Evolutionary conservation across 2,329 filamentous ascomycete species (phyloP).

Genomic region (Fusarium concolor): DNA sequence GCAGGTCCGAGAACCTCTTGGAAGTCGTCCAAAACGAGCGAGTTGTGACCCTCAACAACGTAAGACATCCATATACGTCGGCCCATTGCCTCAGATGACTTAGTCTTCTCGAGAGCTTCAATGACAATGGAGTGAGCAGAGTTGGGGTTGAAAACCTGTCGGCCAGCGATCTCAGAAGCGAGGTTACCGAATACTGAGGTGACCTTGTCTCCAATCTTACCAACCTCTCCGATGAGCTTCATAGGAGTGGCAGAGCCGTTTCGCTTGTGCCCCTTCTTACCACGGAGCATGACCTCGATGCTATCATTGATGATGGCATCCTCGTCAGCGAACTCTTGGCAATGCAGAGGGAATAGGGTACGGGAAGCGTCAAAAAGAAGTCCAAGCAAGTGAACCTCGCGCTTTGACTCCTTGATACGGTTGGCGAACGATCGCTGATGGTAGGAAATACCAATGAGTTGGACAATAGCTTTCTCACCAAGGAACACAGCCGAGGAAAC

Average conservation of each 20-base stretch:
- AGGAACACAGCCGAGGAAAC: conserved; percentile 78
- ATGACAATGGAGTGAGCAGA: conserved; percentile 90
- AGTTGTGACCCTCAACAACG: conserved; percentile 87
- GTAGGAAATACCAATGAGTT: conserved; percentile 86
- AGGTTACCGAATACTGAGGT: conserved; percentile 94
- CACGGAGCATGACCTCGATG: conserved; percentile 74
- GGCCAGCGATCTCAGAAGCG: conserved; percentile 93
- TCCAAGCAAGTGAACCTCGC: conserved; percentile 82
- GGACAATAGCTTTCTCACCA: conserved; percentile 81
- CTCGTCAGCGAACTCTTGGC: conserved; percentile 88
- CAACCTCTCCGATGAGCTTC: conserved; percentile 80
- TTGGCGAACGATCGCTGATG: conserved; percentile 86
- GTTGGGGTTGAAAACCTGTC: conserved; percentile 93
- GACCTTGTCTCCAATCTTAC: conserved; percentile 90
- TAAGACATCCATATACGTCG: conserved; percentile 98
- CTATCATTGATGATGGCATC: conserved; percentile 92
- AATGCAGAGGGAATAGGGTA: conserved; percentile 91
- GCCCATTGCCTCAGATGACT: conserved; percentile 91
- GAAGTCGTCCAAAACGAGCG: conserved; percentile 83
- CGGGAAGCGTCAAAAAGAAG: conserved; percentile 92
- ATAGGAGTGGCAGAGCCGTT: conserved; percentile 79
- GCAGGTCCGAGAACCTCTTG: conserved; percentile 84
- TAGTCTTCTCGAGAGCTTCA: conserved; percentile 85
- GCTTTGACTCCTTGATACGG: conserved; percentile 90
- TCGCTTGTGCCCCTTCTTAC: conserved; percentile 61